Percentiles rank a stretch among this genome's conserved stretches.
These are phyloP conservation scores for Endogone sp. DNA, from an alignment of 192 early-diverging fungal genomes.

Conservation along the genomic window DNA sequence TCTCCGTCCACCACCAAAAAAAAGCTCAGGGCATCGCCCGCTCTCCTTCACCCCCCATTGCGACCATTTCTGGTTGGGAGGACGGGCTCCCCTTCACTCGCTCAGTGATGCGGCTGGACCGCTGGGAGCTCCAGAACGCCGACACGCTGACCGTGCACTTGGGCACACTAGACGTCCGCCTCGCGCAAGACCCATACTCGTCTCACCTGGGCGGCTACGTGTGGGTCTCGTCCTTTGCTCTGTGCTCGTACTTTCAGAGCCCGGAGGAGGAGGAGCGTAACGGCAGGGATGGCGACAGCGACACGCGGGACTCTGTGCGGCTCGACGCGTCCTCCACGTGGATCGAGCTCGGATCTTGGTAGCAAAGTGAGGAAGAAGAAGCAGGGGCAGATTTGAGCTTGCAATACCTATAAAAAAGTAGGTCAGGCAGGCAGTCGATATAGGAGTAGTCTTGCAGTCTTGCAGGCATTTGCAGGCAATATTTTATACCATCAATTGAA, in stretches of 20 bases:
- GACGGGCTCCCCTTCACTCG: slow-evolving; percentile 21
- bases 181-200: slow-evolving; percentile 35
- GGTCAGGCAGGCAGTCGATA: too few species aligned
- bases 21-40: background rate
- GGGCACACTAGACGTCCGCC: slow-evolving; percentile 23
- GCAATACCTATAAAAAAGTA: too few species aligned
- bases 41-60: slow-evolving; percentile 2
- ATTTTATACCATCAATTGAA: too few species aligned
- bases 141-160: slow-evolving; percentile 30
- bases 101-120: slow-evolving; percentile 21
- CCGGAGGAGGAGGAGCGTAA: slow-evolving; percentile 2
- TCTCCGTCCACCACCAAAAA: background rate
- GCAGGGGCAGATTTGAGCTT: too few species aligned
- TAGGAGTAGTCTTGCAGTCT: too few species aligned
- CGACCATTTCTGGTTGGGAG: slow-evolving; percentile 33
- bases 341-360: too few species aligned
- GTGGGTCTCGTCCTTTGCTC: slow-evolving; percentile 31
- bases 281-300: slow-evolving; percentile 7
- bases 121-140: slow-evolving; percentile 33
- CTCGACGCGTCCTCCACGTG: slow-evolving; percentile 21
- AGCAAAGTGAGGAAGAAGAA: too few species aligned
- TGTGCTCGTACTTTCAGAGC: slow-evolving; percentile 28
- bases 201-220: slow-evolving; percentile 34
- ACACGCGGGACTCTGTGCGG: slow-evolving; percentile 9
- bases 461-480: too few species aligned